Evolutionary conservation across 345 rosid genomes (phyloP), one percentile per base, ranked within the genome.

Genomic region (Murraya koenigii): DNA sequence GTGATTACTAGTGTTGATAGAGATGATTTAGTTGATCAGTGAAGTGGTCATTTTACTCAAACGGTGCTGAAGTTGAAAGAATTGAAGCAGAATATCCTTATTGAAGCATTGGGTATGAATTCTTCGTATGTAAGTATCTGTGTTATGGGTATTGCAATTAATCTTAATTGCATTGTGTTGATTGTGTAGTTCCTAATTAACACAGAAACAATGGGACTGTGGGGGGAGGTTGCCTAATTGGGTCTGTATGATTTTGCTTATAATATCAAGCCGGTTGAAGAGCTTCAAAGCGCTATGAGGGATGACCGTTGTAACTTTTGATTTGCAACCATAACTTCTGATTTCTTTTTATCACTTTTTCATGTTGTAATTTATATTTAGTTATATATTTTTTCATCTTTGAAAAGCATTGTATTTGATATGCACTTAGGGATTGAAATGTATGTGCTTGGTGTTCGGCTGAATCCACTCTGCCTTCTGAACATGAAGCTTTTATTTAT

Each of bases 1-100:
- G 98, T 94, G 76, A 92, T 94, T 71, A 94, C 98, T 58, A 94
- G 98, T 73, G 98, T 94, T 7, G 97, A 94, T 66, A 85, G 97
- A 32, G 98, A 94, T 82, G 98, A 93, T 85, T 83, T 94, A 58
- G 80, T 89, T 68, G 97, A 94, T 85, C 97, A 94, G 60, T 97
- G 97, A 47, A 90, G 97, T 80, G 89, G 87, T 1, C 97, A 93
- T 86, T 94, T 93, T 77, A 82, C 95, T 0, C 86, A 91, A 85
- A 93, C 97, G 0, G 95, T 96, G 20, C 84, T 81, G 83, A 96
- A 90, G 78, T 80, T 96, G 89, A 96, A 96, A 88, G 19, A 80
- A 17, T 76, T 92, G 83, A 96, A 96, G 86, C 97, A 95, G 6
- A 79, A 88, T 77, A 94, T 94, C 89, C 71, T 96, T 77, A 94